phyloP scores from a whole-genome alignment of 2,329 filamentous ascomycete species.

The Colletotrichum echinochloae region DNA sequence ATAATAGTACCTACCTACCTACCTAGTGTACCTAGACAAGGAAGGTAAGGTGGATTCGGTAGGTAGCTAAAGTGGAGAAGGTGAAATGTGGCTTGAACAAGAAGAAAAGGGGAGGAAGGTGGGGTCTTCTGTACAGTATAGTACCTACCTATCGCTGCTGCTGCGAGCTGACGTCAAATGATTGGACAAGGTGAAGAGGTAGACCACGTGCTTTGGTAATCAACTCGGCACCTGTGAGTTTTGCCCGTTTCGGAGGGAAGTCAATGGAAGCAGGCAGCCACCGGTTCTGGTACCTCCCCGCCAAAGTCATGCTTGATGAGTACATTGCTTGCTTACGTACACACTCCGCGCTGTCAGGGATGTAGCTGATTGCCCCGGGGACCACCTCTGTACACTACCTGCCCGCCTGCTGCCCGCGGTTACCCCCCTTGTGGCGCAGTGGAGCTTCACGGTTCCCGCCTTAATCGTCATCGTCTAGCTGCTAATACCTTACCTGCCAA shows the following conservation, averaged over 20 bases:
- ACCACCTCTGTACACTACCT: slow-evolving; percentile 5
- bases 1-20: neutral
- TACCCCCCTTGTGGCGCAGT: slow-evolving; percentile 34
- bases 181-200: slow-evolving; percentile 3
- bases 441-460: slow-evolving; percentile 35
- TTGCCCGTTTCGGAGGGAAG: slow-evolving; percentile 15
- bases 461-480: slow-evolving; percentile 37
- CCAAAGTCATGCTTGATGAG: too few relatives aligned
- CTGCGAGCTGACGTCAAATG: neutral
- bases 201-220: slow-evolving; percentile 16
- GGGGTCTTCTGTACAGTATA: too few relatives aligned
- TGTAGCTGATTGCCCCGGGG: slow-evolving; percentile 36
- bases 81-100: slow-evolving; percentile 20
- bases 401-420: slow-evolving; percentile 15
- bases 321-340: too few relatives aligned
- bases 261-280: slow-evolving; percentile 28
- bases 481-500: neutral
- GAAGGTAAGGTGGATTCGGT: too few relatives aligned
- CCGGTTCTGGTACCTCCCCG: too few relatives aligned
- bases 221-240: slow-evolving; percentile 13
- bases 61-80: neutral
- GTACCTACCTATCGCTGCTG: too few relatives aligned
- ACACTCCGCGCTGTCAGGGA: too few relatives aligned
- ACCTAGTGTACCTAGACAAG: too few relatives aligned
- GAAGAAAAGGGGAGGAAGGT: neutral